These are phyloP conservation scores for Paraglomus occultum DNA, from an alignment of 192 early-diverging fungal species.

Conservation along the genomic window DNA sequence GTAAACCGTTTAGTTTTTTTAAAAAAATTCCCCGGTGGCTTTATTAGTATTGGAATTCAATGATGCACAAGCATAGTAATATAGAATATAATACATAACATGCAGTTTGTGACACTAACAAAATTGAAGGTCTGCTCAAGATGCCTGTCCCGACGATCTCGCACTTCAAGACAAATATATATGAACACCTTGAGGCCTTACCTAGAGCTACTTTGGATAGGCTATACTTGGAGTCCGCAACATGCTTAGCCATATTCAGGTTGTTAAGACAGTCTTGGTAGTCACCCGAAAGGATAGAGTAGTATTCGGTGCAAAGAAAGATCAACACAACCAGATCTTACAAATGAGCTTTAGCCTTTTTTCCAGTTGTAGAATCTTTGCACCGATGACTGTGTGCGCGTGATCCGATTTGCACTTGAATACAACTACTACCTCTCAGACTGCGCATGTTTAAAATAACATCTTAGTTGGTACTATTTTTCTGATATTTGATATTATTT, in stretches of 20 bases:
- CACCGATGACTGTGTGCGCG: too few relatives aligned
- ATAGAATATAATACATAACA: too few relatives aligned
- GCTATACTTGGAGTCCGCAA: conserved; percentile 86
- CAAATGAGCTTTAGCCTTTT: background rate
- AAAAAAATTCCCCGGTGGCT: too few relatives aligned
- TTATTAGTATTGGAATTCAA: too few relatives aligned
- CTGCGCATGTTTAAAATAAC: too few relatives aligned
- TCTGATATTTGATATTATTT: background rate
- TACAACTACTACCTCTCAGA: too few relatives aligned
- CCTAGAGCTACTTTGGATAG: conserved; percentile 70
- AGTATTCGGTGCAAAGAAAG: background rate
- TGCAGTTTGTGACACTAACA: too few relatives aligned
- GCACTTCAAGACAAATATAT: conserved; percentile 71
- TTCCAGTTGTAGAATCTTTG: background rate
- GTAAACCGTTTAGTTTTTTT: too few relatives aligned
- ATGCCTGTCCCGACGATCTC: conserved; percentile 29
- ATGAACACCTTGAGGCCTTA: conserved; percentile 78
- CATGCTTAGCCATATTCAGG: conserved; percentile 91
- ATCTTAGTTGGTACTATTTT: background rate
- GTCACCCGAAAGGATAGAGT: background rate
- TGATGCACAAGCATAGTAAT: too few relatives aligned
- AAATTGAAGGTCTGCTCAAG: background rate
- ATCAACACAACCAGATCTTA: background rate
- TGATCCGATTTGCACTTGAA: too few relatives aligned
- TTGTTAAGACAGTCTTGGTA: conserved; percentile 21